These are phyloP conservation scores for Toxicodendron radicans DNA, from an alignment of 345 rosid genomes.

Conservation along the genomic window DNA sequence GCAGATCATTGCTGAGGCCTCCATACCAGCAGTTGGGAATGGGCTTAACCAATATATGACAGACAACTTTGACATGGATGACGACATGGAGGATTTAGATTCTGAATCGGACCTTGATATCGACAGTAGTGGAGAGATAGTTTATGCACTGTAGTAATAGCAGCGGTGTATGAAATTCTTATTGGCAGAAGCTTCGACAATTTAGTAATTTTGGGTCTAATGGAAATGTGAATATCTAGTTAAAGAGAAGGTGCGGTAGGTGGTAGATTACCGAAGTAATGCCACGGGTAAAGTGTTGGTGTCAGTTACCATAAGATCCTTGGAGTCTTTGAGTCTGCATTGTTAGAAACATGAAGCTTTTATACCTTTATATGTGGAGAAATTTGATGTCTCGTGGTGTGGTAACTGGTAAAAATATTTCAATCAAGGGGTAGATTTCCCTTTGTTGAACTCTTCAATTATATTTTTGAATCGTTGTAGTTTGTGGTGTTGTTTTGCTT, in stretches of 20 bases:
- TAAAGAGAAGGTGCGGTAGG: slow-evolving; percentile 4
- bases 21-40: slow-evolving; percentile 65
- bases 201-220: background rate
- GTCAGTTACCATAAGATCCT: slow-evolving; percentile 9
- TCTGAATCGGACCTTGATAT: slow-evolving; percentile 81
- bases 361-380: slow-evolving; percentile 12
- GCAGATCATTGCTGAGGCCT: slow-evolving; percentile 95
- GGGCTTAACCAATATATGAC: slow-evolving; percentile 53
- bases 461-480: background rate
- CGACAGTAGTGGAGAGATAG: slow-evolving; percentile 92
- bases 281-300: background rate
- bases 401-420: background rate
- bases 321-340: background rate
- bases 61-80: slow-evolving; percentile 72
- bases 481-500: background rate
- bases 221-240: slow-evolving; percentile 16
- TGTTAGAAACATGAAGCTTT: slow-evolving; percentile 23
- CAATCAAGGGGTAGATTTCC: background rate
- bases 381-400: background rate
- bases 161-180: slow-evolving; percentile 4
- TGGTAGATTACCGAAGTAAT: slow-evolving; percentile 1
- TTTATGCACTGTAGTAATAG: slow-evolving; percentile 61
- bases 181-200: slow-evolving; percentile 1
- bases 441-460: background rate
- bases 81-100: slow-evolving; percentile 85